These are phyloP conservation scores for Narthecium ossifragum DNA, from an alignment of 106 monocot species.

Conservation along the genomic window DNA sequence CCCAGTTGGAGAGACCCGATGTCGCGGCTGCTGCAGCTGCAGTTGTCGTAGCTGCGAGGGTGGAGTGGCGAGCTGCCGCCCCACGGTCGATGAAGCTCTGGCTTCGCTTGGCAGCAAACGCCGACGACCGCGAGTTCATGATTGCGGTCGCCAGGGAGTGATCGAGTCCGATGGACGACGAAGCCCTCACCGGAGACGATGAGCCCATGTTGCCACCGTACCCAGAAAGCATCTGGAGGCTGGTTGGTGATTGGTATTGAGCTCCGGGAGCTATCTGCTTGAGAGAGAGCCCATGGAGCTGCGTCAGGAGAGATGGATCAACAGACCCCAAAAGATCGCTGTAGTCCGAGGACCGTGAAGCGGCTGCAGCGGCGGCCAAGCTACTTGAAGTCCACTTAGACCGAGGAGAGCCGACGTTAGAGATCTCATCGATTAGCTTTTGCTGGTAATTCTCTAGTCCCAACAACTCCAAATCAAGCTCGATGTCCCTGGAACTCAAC, in stretches of 20 bases:
- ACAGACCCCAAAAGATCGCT: conserved; percentile 14
- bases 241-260: conserved; percentile 20
- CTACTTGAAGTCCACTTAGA: conserved; percentile 22
- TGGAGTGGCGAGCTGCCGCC: conserved; percentile 12
- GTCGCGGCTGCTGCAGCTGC: conserved; percentile 6
- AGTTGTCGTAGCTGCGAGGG: conserved; percentile 6
- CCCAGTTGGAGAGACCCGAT: conserved; percentile 45
- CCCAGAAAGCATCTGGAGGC: conserved; percentile 28
- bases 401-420: conserved; percentile 19
- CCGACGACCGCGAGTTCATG: conserved; percentile 67
- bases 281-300: conserved; percentile 29
- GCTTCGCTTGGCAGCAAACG: conserved; percentile 75
- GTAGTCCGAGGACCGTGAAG: conserved; percentile 11
- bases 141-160: conserved; percentile 70
- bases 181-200: conserved; percentile 23
- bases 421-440: conserved; percentile 57
- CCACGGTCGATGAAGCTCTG: conserved; percentile 89
- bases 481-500: conserved; percentile 43
- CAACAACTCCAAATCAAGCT: conserved; percentile 50
- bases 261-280: conserved; percentile 18
- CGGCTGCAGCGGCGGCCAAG: neutral
- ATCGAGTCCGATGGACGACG: conserved; percentile 46
- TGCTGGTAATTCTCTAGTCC: conserved; percentile 43
- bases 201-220: conserved; percentile 29
- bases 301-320: conserved; percentile 23